Evolutionary conservation across 2,329 filamentous ascomycete species (phyloP).

Genomic region (Pestalotiopsis sp.): DNA sequence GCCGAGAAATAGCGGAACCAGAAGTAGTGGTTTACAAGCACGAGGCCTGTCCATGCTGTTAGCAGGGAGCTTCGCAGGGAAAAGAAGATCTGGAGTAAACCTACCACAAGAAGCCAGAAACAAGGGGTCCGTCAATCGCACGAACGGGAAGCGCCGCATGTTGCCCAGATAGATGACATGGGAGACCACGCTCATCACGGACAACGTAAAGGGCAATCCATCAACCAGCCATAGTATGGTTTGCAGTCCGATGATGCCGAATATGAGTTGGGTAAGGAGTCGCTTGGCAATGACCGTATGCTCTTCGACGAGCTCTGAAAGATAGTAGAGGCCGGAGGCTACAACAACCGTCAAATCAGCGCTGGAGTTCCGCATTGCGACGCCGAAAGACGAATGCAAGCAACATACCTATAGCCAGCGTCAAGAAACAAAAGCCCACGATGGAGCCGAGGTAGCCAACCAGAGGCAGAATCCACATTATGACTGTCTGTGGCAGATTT

Average conservation of each 20-base stretch:
- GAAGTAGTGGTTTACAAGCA: conserved; percentile 87
- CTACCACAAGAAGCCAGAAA: conserved; percentile 83
- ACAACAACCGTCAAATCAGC: conserved; percentile 9
- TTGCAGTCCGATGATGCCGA: conserved; percentile 76
- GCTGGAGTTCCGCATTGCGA: background rate
- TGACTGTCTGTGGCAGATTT: conserved; percentile 29
- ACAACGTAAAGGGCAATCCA: conserved; percentile 78
- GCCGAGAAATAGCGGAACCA: conserved; percentile 94
- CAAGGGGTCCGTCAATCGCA: conserved; percentile 84
- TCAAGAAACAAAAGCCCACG: conserved; percentile 91
- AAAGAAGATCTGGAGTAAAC: conserved; percentile 28
- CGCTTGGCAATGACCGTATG: conserved; percentile 92
- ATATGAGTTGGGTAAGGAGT: conserved; percentile 84
- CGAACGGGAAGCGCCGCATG: conserved; percentile 72
- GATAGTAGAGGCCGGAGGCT: conserved; percentile 98
- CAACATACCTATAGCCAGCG: conserved; percentile 80
- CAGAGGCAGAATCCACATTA: conserved; percentile 94
- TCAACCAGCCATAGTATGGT: conserved; percentile 78
- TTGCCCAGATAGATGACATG: conserved; percentile 90
- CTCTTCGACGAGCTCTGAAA: conserved; percentile 97
- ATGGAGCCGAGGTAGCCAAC: conserved; percentile 87
- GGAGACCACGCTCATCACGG: conserved; percentile 74
- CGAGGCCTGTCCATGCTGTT: conserved; percentile 62
- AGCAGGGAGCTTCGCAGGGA: conserved; percentile 16
- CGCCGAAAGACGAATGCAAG: background rate